Conservation (phyloP, 495 filamentous ascomycete species). For the Collariella sp. region DNA sequence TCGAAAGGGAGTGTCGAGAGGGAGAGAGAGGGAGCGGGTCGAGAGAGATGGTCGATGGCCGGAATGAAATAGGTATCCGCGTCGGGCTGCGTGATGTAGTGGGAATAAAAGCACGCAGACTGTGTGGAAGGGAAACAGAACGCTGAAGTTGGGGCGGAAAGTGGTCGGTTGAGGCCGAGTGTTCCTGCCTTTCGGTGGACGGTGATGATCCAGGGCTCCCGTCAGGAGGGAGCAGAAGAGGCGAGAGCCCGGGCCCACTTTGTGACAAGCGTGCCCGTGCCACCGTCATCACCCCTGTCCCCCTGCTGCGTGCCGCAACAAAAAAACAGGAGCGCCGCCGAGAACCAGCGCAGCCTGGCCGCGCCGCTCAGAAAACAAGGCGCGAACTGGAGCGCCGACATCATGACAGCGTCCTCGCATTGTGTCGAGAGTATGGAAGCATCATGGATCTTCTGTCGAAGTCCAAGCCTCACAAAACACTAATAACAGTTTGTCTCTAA, state of each 20-base stretch:
- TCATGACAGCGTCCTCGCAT: too few relatives aligned
- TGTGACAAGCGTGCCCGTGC: background rate
- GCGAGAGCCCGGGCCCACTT: slow-evolving; percentile 2
- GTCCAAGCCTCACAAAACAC: too few relatives aligned
- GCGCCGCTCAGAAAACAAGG: too few relatives aligned
- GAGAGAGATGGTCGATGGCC: background rate
- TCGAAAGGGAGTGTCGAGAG: background rate
- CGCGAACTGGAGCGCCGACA: too few relatives aligned
- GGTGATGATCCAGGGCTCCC: slow-evolving; percentile 2
- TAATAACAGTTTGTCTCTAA: too few relatives aligned
- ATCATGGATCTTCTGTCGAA: too few relatives aligned
- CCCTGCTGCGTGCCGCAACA: background rate
- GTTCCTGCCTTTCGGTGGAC: slow-evolving; percentile 3
- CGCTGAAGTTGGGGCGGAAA: background rate
- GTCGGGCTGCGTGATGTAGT: background rate
- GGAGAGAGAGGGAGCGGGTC: background rate
- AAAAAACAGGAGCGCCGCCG: too few relatives aligned
- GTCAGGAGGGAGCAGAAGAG: slow-evolving; percentile 8
- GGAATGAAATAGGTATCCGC: background rate
- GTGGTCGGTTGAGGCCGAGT: background rate
- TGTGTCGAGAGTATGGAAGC: too few relatives aligned
- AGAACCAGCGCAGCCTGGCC: too few relatives aligned
- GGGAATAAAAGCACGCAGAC: background rate
- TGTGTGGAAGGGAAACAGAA: too few relatives aligned
- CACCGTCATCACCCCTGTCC: background rate